Conservation (phyloP, 805 yeast species). For the Myxozyma mucilagina region DNA sequence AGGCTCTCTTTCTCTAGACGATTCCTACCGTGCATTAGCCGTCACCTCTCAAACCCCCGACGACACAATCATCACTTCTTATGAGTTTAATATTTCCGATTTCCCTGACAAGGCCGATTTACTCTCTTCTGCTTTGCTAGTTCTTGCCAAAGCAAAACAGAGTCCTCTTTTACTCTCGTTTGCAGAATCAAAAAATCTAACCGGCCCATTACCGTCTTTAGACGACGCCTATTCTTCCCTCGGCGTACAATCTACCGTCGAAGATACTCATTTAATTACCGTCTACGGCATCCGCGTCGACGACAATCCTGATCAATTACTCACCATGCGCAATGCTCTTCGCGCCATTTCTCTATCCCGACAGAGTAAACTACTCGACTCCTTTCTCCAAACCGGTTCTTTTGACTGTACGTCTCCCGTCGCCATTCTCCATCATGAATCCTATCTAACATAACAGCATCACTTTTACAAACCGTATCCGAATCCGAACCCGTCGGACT, state of each 20-base stretch:
- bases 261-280: slow-evolving; percentile 29
- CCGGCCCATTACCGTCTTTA: slow-evolving; percentile 26
- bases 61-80: slow-evolving; percentile 75
- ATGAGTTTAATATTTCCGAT: slow-evolving; percentile 63
- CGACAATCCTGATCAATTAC: slow-evolving; percentile 51
- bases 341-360: slow-evolving; percentile 61
- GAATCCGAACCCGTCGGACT: slow-evolving; percentile 76
- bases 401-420: slow-evolving; percentile 11
- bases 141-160: slow-evolving; percentile 38
- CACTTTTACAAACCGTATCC: slow-evolving; percentile 38
- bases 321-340: slow-evolving; percentile 59
- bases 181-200: slow-evolving; percentile 35
- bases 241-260: slow-evolving; percentile 27
- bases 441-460: background rate
- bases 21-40: slow-evolving; percentile 56
- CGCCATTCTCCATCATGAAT: background rate
- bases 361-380: slow-evolving; percentile 57
- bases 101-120: slow-evolving; percentile 21
- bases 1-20: slow-evolving; percentile 46
- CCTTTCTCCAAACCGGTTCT: slow-evolving; percentile 47
- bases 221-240: slow-evolving; percentile 30
- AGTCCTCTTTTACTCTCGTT: slow-evolving; percentile 36
- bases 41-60: slow-evolving; percentile 57
- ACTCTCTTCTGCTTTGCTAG: slow-evolving; percentile 35
- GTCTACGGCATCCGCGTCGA: slow-evolving; percentile 43